Base-by-base conservation (phyloP, 352 stramenopile species). In the Phytophthora litchii region DNA sequence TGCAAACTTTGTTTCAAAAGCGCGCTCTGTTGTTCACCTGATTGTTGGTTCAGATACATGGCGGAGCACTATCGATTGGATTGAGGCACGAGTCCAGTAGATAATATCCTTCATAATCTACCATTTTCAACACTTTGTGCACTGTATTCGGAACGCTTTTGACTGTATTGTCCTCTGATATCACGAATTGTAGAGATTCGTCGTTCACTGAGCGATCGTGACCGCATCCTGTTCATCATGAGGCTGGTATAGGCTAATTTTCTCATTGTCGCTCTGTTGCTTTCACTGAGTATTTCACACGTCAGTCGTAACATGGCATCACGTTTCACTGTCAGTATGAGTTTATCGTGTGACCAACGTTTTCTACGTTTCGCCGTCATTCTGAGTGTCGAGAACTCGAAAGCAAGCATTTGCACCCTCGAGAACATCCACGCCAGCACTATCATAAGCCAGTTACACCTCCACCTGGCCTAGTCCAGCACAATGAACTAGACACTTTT, bases 91-190 rank as follows among this genome's bases (percentile, higher is more conserved):
- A n/a, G n/a, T 70, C 76, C 76, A 85, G 6, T 46, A 37, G 13
- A 75, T 21, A 6, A 85, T 64, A 12, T 68, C 60, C 13, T 55
- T 16, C 23, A 80, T 3, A n/a, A 72, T 45, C 20, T 72, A 55
- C 34, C 60, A 16, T 71, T 54, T 79, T 80, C 14, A 86, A 41
- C 35, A 79, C 44, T 51, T 86, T 74, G 42, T 86, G 76, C 31
- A 74, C 9, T 0, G 48, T 43, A 25, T 56, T 60, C 6, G 71
- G 61, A 12, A 83, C 52, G 16, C 80, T 50, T 5, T 77, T 71
- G 25, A 86, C 60, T 17, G 72, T 80, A 45, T 86, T 86, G 64
- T 82, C 68, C n/a, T 64, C 20, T 67, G 55, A 4, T 54, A 54
- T 20, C 71, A 76, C 23, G 56, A 49, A 12, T 27, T 52, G 49